phyloP scores from a whole-genome alignment of 2,329 filamentous ascomycete species.

The Neophaeococcomyces aloes region DNA sequence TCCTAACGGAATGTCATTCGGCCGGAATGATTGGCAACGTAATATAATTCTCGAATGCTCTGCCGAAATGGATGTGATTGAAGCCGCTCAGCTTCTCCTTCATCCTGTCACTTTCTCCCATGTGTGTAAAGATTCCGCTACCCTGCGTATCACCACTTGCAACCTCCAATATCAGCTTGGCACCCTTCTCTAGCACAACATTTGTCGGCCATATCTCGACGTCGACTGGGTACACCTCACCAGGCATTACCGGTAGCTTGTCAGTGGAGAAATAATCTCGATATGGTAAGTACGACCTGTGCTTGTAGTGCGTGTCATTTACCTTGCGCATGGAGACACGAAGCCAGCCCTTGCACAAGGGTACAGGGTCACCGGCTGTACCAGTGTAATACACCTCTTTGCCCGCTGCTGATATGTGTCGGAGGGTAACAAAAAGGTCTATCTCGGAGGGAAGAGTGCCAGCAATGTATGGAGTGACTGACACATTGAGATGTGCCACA shows the following conservation, averaged over 20 bases:
- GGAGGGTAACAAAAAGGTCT: slow-evolving; percentile 47
- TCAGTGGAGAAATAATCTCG: slow-evolving; percentile 43
- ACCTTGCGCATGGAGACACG: slow-evolving; percentile 43
- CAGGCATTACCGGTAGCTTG: slow-evolving; percentile 37
- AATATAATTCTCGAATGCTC: slow-evolving; percentile 37
- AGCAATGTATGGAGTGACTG: slow-evolving; percentile 34
- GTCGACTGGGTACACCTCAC: slow-evolving; percentile 42
- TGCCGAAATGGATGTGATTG: slow-evolving; percentile 42
- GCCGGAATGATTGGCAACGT: slow-evolving; percentile 39
- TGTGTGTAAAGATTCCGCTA: slow-evolving; percentile 39
- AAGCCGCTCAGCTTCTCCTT: slow-evolving; percentile 24
- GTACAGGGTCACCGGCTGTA: slow-evolving; percentile 45
- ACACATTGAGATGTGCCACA: slow-evolving; percentile 54
- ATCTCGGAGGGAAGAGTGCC: slow-evolving; percentile 39
- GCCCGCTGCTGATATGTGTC: slow-evolving; percentile 39
- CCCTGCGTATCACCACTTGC: slow-evolving; percentile 42
- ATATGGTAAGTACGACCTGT: slow-evolving; percentile 38
- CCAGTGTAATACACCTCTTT: slow-evolving; percentile 47
- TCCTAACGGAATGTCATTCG: no score
- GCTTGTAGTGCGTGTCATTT: slow-evolving; percentile 33
- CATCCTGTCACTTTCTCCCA: slow-evolving; percentile 26
- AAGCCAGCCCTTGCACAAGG: slow-evolving; percentile 46
- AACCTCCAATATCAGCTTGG: slow-evolving; percentile 24
- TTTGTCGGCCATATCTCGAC: slow-evolving; percentile 34
- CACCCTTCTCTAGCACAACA: slow-evolving; percentile 28